Base-by-base conservation (phyloP, 257 asterid genomes). In the Fraxinus pennsylvanica region DNA sequence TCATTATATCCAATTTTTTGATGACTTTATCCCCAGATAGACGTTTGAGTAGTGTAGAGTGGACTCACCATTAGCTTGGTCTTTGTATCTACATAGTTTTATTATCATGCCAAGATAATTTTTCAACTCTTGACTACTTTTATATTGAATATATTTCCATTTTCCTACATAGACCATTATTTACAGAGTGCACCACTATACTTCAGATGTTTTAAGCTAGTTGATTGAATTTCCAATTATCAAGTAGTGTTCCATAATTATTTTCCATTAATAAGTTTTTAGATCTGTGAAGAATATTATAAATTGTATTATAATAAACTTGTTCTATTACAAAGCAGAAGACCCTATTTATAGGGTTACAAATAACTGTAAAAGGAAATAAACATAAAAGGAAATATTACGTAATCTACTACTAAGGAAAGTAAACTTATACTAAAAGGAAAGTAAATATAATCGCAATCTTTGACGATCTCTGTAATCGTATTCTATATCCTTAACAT, bases 1-100 rank as follows among this genome's bases (percentile, higher is more conserved):
- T 65, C 52, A 32, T 78, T 84, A 65, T 72, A 22, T 74, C 39
- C 74, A 52, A 35, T 72, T 29, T 41, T 41, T 63, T 71, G 63
- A 73, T 73, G 47, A 33, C 39, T 27, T 75, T 72, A 69, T 63
- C 27, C 71, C 76, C 73, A 41, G 57, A 68, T 68, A 59, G 74
- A 79, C 76, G 77, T 19, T 66, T 73, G 79, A 33, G 68, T 57
- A 77, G 35, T 25, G 38, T 41, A 25, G 59, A 50, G 47, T 9
- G 47, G 47, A 9, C 14, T 39, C 47, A 39, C 43, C 9, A 0
- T 39, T 8, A 39, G 9, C 10, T 39, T 8, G 47, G 47, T 66
- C 21, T 41, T 4, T 73, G 8, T 68, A 72, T 22, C 70, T 1
- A 33, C 54, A 12, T 35, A 30, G 43, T 67, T 54, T 43, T 73